phyloP scores from a whole-genome alignment of 2,329 filamentous ascomycete species.

The Capronia coronata region DNA sequence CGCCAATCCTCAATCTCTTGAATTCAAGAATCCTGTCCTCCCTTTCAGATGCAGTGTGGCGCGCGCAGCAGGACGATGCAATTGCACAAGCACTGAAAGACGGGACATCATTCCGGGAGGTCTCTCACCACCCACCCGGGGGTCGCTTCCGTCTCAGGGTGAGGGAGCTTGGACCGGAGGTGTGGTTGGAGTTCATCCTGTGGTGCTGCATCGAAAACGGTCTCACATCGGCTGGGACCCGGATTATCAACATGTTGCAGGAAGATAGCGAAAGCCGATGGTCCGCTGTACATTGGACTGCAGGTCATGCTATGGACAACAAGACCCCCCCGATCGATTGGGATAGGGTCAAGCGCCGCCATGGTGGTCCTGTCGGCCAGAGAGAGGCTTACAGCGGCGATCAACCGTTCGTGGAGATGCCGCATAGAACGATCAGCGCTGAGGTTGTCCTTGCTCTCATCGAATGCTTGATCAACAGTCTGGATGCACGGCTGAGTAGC shows the following conservation, averaged over 20 bases:
- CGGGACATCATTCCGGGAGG: constrained; percentile 27
- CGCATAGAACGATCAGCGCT: constrained; percentile 47
- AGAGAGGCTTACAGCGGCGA: constrained; percentile 22
- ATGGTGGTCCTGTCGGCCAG: constrained; percentile 15
- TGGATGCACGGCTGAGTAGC: constrained; percentile 34
- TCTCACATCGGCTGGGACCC: constrained; percentile 37
- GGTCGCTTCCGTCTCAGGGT: constrained; percentile 38
- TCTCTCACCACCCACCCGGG: constrained; percentile 34
- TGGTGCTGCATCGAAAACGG: constrained; percentile 48
- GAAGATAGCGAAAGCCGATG: constrained; percentile 32
- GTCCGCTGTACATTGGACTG: constrained; percentile 39
- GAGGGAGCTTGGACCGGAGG: constrained; percentile 41
- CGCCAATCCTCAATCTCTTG: constrained; percentile 41
- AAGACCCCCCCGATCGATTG: constrained; percentile 14
- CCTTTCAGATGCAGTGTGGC: constrained; percentile 43
- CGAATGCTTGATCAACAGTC: constrained; percentile 46
- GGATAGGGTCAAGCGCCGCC: constrained; percentile 15
- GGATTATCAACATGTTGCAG: constrained; percentile 36
- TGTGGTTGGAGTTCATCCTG: constrained; percentile 47
- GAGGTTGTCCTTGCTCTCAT: constrained; percentile 53
- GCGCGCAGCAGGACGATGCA: constrained; percentile 36
- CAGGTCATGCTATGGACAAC: constrained; percentile 4
- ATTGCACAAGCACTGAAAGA: constrained; percentile 34
- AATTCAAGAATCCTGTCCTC: constrained; percentile 43
- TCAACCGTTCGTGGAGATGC: constrained; percentile 37